phyloP scores from a whole-genome alignment of 495 filamentous ascomycete genomes.

The Alectoria sarmentosa region DNA sequence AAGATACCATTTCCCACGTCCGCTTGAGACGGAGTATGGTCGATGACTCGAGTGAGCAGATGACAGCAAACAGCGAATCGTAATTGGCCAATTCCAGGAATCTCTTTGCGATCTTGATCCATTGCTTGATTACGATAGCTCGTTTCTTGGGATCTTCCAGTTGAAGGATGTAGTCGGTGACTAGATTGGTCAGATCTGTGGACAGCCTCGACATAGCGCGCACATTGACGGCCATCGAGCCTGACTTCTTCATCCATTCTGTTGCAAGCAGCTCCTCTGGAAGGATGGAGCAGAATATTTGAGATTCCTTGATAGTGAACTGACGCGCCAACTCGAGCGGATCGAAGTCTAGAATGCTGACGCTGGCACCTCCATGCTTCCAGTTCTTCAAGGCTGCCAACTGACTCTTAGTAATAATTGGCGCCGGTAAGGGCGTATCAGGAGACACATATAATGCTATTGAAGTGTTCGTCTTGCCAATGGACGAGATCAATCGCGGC shows the following conservation, averaged over 20 bases:
- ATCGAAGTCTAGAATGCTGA: slow-evolving; percentile 88
- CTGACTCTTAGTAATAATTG: slow-evolving; percentile 70
- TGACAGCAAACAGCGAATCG: slow-evolving; percentile 92
- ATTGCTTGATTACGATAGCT: slow-evolving; percentile 88
- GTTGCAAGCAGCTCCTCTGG: slow-evolving; percentile 90
- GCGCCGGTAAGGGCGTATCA: slow-evolving; percentile 62
- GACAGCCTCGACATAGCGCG: slow-evolving; percentile 90
- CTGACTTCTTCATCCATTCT: slow-evolving; percentile 85
- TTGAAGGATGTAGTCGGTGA: slow-evolving; percentile 90
- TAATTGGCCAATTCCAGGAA: slow-evolving; percentile 92
- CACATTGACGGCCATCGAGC: slow-evolving; percentile 78
- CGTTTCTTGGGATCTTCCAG: slow-evolving; percentile 85
- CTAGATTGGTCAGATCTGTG: slow-evolving; percentile 84
- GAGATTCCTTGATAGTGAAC: slow-evolving; percentile 87
- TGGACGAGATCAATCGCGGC: slow-evolving; percentile 80
- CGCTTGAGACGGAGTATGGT: slow-evolving; percentile 84
- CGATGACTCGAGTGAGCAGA: slow-evolving; percentile 85
- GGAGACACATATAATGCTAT: slow-evolving; percentile 59
- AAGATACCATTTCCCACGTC: slow-evolving; percentile 88
- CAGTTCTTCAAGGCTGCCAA: slow-evolving; percentile 62
- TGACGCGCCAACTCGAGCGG: slow-evolving; percentile 88
- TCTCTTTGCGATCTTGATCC: slow-evolving; percentile 90
- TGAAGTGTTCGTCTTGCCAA: slow-evolving; percentile 78
- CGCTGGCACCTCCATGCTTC: slow-evolving; percentile 59
- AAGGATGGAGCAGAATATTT: slow-evolving; percentile 85